These are phyloP conservation scores for Prunus kanzakura DNA, from an alignment of 306 rosid genomes.

Conservation along the genomic window DNA sequence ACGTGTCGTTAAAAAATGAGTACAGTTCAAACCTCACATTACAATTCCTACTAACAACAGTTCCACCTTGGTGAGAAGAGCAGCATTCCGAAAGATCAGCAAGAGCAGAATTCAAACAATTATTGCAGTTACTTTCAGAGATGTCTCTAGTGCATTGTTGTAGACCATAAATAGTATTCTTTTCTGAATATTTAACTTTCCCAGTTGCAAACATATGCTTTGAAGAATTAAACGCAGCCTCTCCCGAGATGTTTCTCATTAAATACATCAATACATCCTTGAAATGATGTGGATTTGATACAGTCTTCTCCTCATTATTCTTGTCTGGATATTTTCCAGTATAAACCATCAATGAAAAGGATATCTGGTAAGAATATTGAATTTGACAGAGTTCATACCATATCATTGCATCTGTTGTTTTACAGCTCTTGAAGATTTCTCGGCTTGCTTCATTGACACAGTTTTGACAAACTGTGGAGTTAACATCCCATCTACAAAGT, in stretches of 20 bases:
- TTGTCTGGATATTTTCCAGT: slow-evolving; percentile 37
- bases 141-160: slow-evolving; percentile 58
- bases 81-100: slow-evolving; percentile 38
- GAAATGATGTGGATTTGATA: slow-evolving; percentile 23
- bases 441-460: slow-evolving; percentile 49
- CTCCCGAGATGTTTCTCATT: slow-evolving; percentile 18
- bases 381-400: slow-evolving; percentile 67
- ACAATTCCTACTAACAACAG: slow-evolving; percentile 38
- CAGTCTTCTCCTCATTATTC: slow-evolving; percentile 22
- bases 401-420: slow-evolving; percentile 38
- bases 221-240: slow-evolving; percentile 31
- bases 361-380: slow-evolving; percentile 43
- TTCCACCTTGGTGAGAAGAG: slow-evolving; percentile 32
- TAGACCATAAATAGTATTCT: slow-evolving; percentile 43
- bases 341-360: slow-evolving; percentile 22
- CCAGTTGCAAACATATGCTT: slow-evolving; percentile 54
- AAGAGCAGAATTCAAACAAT: slow-evolving; percentile 38
- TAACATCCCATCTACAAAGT: slow-evolving; percentile 62
- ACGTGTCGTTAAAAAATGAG: slow-evolving; percentile 32
- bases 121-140: slow-evolving; percentile 15
- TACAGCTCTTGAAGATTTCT: slow-evolving; percentile 36
- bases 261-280: slow-evolving; percentile 12
- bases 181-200: slow-evolving; percentile 11
- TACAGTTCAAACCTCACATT: slow-evolving; percentile 38
- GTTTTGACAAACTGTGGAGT: slow-evolving; percentile 36